Percentiles rank a stretch among this genome's conserved stretches.
phyloP scores from a whole-genome alignment of 2,329 filamentous ascomycete genomes.

The Cercospora canescens region DNA sequence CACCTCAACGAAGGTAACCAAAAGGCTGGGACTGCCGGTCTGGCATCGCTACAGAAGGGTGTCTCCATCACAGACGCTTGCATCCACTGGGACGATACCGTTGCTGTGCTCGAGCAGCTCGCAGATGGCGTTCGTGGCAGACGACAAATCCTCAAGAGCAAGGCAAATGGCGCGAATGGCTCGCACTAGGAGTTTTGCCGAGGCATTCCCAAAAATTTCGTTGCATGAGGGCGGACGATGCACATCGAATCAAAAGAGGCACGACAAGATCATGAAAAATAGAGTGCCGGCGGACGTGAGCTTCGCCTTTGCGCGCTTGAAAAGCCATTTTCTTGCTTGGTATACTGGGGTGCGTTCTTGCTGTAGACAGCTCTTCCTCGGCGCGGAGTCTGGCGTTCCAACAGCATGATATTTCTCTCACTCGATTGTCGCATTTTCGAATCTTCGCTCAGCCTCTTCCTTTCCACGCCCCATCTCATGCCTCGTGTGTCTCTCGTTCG shows the following conservation, averaged over 20 bases:
- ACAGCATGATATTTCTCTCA: not conserved
- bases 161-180: conserved; percentile 28
- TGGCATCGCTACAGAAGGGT: conserved; percentile 76
- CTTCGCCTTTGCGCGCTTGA: not conserved
- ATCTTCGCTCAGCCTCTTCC: too few relatives aligned
- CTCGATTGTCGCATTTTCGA: too few relatives aligned
- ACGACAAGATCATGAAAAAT: not conserved
- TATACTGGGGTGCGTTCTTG: not conserved
- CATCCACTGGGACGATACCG: conserved; percentile 87
- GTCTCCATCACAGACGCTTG: conserved; percentile 96
- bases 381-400: not conserved
- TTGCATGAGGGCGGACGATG: not conserved
- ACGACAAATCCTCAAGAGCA: conserved; percentile 50
- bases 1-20: conserved; percentile 82
- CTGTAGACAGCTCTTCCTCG: not conserved
- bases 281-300: not conserved
- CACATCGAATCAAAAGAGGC: too few relatives aligned
- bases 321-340: not conserved
- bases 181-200: conserved; percentile 13
- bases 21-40: conserved; percentile 77
- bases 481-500: not conserved
- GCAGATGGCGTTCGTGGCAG: conserved; percentile 79
- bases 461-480: not conserved
- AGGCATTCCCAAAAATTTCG: too few relatives aligned
- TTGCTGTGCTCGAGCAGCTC: conserved; percentile 78